These are phyloP conservation scores for Cercophora sp. DNA, from an alignment of 495 filamentous ascomycete species.

Conservation along the genomic window DNA sequence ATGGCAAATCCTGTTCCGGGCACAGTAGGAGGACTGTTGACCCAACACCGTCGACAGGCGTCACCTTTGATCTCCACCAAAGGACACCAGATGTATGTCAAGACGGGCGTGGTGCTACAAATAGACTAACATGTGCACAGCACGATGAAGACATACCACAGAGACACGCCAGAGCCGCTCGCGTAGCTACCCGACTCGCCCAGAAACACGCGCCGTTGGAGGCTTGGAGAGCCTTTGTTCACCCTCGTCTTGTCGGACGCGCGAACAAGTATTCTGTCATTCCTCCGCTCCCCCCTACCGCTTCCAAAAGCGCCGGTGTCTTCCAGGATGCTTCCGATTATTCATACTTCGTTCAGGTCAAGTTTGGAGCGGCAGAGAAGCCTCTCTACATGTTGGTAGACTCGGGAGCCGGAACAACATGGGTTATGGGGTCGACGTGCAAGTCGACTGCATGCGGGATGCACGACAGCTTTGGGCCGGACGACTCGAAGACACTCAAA, in stretches of 20 bases:
- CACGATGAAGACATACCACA: slow-evolving; percentile 5
- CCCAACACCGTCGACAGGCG: slow-evolving; percentile 3
- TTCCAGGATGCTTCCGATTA: slow-evolving; percentile 73
- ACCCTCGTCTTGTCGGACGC: slow-evolving; percentile 26
- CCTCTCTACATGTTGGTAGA: slow-evolving; percentile 72
- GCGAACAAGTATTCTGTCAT: slow-evolving; percentile 55
- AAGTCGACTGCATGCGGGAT: slow-evolving; percentile 53
- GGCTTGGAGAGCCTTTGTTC: not conserved
- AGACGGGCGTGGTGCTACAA: no score
- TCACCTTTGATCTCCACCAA: slow-evolving; percentile 16
- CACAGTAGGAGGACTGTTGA: not conserved
- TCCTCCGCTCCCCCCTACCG: slow-evolving; percentile 47
- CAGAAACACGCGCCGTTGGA: slow-evolving; percentile 19
- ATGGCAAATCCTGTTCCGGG: slow-evolving; percentile 11
- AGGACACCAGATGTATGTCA: slow-evolving; percentile 19
- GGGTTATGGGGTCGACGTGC: slow-evolving; percentile 71
- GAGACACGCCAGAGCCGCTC: slow-evolving; percentile 13
- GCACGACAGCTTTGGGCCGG: slow-evolving; percentile 63
- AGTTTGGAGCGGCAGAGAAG: slow-evolving; percentile 61
- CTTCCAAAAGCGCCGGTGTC: slow-evolving; percentile 57
- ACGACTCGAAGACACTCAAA: slow-evolving; percentile 55
- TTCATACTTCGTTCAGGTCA: slow-evolving; percentile 70
- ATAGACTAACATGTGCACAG: no score
- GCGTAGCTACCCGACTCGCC: slow-evolving; percentile 15
- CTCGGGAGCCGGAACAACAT: slow-evolving; percentile 72